These are phyloP conservation scores for Entelexis sorbosivorans DNA, from an alignment of 1,139 yeast species.

Conservation along the genomic window DNA sequence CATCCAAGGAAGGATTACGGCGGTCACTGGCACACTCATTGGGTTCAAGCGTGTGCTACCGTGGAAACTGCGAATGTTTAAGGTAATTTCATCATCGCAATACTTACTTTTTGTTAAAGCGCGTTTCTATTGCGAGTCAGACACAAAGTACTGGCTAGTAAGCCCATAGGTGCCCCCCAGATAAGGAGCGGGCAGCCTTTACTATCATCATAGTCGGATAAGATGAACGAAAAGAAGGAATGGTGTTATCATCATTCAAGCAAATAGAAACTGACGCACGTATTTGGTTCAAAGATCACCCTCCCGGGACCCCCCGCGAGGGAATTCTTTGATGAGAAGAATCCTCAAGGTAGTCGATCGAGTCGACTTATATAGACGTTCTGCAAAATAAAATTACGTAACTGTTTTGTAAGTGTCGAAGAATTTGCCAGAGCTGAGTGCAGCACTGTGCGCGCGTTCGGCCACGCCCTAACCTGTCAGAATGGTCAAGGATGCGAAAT, in stretches of 20 bases:
- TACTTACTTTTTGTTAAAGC: constrained; percentile 20
- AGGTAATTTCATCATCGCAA: constrained; percentile 58
- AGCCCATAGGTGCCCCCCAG: constrained; percentile 24
- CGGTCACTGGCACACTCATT: constrained; percentile 79
- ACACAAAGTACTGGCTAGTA: constrained; percentile 77
- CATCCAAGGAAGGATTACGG: constrained; percentile 58
- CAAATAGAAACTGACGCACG: not conserved
- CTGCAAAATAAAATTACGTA: not conserved
- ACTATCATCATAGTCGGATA: constrained; percentile 83
- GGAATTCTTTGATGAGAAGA: not conserved
- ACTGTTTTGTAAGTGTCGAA: not conserved
- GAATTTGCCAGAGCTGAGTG: constrained; percentile 5
- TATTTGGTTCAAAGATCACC: not conserved
- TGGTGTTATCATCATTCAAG: constrained; percentile 35
- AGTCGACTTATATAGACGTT: constrained; percentile 2
- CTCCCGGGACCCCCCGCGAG: constrained; percentile 4
- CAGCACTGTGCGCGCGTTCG: not conserved
- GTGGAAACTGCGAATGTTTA: constrained; percentile 89
- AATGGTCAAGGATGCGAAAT: not conserved
- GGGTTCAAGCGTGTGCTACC: constrained; percentile 79
- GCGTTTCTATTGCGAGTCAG: constrained; percentile 39
- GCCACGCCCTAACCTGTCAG: constrained; percentile 4
- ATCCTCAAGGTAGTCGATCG: not conserved
- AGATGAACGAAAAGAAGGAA: constrained; percentile 50
- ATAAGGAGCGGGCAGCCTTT: constrained; percentile 42